phyloP scores from a whole-genome alignment of 768 basidiomycete genomes.

The Lactarius pseudohatsudake region DNA sequence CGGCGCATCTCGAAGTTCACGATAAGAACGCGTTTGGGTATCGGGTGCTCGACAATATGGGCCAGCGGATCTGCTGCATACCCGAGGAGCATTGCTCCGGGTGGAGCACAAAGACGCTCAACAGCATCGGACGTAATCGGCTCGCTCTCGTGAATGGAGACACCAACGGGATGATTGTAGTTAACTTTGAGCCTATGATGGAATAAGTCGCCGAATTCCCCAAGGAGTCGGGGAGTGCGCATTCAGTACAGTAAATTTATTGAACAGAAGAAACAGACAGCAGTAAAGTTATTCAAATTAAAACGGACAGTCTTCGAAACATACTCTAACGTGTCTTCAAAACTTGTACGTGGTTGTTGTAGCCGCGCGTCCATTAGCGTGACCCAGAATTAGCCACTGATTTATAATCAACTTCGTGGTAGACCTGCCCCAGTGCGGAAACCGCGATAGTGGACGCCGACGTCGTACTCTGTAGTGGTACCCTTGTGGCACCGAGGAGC shows the following conservation, averaged over 20 bases:
- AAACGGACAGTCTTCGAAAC: neutral
- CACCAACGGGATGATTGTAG: neutral
- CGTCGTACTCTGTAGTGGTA: too few species aligned
- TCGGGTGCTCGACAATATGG: slow-evolving; percentile 23
- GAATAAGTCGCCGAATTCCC: neutral
- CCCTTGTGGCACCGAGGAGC: too few species aligned
- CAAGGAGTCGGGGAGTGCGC: neutral
- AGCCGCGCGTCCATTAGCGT: too few species aligned
- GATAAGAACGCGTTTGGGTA: slow-evolving; percentile 10
- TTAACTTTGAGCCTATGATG: slow-evolving; percentile 21
- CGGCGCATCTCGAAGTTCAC: slow-evolving; percentile 17
- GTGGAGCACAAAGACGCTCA: slow-evolving; percentile 12
- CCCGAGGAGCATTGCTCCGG: slow-evolving; percentile 23
- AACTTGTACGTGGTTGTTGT: neutral
- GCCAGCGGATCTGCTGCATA: slow-evolving; percentile 20
- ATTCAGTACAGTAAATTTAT: neutral
- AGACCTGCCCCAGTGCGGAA: too few species aligned
- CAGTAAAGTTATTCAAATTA: too few species aligned
- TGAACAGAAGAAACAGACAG: too few species aligned
- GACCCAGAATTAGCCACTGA: neutral
- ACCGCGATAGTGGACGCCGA: too few species aligned
- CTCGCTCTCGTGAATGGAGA: slow-evolving; percentile 12
- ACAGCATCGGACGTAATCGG: slow-evolving; percentile 12
- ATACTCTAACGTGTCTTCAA: neutral
- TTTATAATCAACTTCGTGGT: neutral